phyloP scores from a whole-genome alignment of 495 filamentous ascomycete genomes.

The Penicillium lagena region DNA sequence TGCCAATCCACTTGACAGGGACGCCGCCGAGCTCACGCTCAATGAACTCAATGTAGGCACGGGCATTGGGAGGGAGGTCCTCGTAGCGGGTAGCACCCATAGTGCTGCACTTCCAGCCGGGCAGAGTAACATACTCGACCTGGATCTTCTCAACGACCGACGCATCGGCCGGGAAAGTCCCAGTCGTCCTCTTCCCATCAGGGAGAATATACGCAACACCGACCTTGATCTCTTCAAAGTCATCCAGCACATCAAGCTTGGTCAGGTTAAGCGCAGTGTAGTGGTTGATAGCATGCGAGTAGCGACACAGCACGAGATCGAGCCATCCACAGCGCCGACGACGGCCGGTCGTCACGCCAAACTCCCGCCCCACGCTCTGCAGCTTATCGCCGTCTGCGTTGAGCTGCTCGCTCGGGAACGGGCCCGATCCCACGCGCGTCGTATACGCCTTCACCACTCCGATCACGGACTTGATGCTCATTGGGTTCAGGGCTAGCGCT shows the following conservation, averaged over 20 bases:
- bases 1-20: constrained; percentile 69
- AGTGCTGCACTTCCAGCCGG: constrained; percentile 72
- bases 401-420: constrained; percentile 78
- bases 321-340: constrained; percentile 84
- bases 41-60: constrained; percentile 69
- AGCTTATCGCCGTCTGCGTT: constrained; percentile 60
- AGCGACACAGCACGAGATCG: constrained; percentile 80
- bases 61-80: constrained; percentile 68
- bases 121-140: constrained; percentile 66
- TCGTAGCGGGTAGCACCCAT: constrained; percentile 54
- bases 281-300: constrained; percentile 65
- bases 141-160: constrained; percentile 49
- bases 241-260: constrained; percentile 83
- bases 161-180: constrained; percentile 64
- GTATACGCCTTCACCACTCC: constrained; percentile 85
- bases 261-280: constrained; percentile 78
- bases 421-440: constrained; percentile 70
- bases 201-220: constrained; percentile 62
- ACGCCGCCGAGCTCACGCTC: constrained; percentile 66
- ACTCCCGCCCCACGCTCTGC: constrained; percentile 57
- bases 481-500: constrained; percentile 50
- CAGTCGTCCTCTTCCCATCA: constrained; percentile 44
- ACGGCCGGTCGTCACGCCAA: constrained; percentile 80
- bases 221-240: constrained; percentile 73
- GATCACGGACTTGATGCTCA: constrained; percentile 54